Base-by-base conservation (phyloP, 1,284 basidiomycete genomes). In the Leccinum angustisporum region DNA sequence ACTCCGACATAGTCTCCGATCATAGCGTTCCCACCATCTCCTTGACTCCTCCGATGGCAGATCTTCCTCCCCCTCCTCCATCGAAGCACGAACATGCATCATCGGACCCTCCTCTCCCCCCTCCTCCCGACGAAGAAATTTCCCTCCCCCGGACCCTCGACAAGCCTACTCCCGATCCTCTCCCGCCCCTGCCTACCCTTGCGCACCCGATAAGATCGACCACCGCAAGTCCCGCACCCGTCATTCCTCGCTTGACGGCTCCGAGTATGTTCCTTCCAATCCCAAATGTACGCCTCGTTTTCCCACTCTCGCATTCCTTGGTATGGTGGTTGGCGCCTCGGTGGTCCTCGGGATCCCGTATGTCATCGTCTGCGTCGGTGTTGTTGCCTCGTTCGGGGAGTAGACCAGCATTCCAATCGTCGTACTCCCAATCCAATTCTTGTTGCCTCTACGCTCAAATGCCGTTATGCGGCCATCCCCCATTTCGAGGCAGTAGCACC, bases 201-300 rank as follows among this genome's bases (percentile, higher is more conserved):
- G 74, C 78, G 61, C 75, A 76, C 0, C 86, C 83, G 81, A 31
- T 50, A 7, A 55, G 53, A 48, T 54, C 68, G 3, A 33, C 48
- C 2, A 1, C 59, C 5, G 53, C 59, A 56, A 87, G 63, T 13
- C 62, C 68, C 7, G 60, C 67, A 9, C 71, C 72, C 51, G 67
- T 89, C 71, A 75, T 84, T 36, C 84, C 85, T 10, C 74, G 71
- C 9, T 83, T 92, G 38, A 80, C 85, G 54, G 73, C 83, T 27
- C 84, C 90, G 30, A 86, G 86, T 48, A 88, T 92, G 86, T 93
- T 93, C 72, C 78, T 92, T 54, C 91, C 91, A 11, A 88, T 92
- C 43, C 91, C 91, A 56, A 90, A 91, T 78, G 91, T 92, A 82
- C 81, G 80, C 78, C 74, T 77, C 63, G 34, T 64, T 74, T 70